phyloP scores from a whole-genome alignment of 2,329 filamentous ascomycete species.

The Macroventuria anomochaeta region DNA sequence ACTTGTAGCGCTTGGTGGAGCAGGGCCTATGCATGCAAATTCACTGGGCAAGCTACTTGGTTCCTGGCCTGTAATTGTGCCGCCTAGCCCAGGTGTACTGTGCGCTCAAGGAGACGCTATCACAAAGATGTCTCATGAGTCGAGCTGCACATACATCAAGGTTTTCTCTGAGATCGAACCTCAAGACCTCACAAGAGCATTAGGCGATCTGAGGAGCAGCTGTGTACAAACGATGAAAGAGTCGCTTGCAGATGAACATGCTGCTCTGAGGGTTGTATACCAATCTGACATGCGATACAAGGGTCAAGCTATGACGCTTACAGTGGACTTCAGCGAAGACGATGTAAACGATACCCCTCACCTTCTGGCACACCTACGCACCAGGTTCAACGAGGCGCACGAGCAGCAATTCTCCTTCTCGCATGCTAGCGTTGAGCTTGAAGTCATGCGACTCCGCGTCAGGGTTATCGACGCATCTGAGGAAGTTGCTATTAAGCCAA shows the following conservation, averaged over 20 bases:
- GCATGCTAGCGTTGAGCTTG: conserved; percentile 54
- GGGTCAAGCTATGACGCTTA: conserved; percentile 52
- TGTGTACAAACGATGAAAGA: conserved; percentile 50
- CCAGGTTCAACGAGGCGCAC: conserved; percentile 52
- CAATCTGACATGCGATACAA: conserved; percentile 58
- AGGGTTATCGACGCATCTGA: conserved; percentile 54
- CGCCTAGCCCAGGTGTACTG: conserved; percentile 57
- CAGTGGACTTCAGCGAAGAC: conserved; percentile 43
- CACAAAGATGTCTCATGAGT: conserved; percentile 57
- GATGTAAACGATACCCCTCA: conserved; percentile 44
- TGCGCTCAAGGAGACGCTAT: conserved; percentile 60
- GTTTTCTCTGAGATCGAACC: conserved; percentile 47
- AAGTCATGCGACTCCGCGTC: conserved; percentile 57
- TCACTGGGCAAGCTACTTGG: conserved; percentile 58
- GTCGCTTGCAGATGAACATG: conserved; percentile 43
- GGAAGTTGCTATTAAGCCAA: conserved; percentile 49
- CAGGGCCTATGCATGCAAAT: conserved; percentile 60
- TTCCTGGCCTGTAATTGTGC: conserved; percentile 61
- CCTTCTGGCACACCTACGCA: conserved; percentile 45
- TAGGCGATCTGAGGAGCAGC: conserved; percentile 47
- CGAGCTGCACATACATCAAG: conserved; percentile 56
- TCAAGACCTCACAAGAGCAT: conserved; percentile 42
- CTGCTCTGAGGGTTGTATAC: conserved; percentile 46
- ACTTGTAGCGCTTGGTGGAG: conserved; percentile 59
- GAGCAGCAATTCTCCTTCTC: conserved; percentile 57